Conservation (phyloP, 2,329 filamentous ascomycete genomes). For the Beauveria bassiana region DNA sequence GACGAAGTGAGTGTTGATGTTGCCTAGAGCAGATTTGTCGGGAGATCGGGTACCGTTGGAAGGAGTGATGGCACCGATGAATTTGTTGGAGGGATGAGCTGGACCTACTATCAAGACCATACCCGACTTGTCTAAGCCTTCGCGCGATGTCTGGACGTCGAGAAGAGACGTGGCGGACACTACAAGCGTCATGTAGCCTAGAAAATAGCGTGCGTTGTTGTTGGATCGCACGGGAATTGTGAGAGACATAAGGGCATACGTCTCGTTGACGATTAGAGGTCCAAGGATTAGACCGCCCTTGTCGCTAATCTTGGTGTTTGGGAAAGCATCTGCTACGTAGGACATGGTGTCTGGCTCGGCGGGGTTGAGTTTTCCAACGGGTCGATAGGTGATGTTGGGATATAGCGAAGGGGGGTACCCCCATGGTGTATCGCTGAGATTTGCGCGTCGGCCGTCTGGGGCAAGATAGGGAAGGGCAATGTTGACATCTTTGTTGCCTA, state of each 20-base stretch:
- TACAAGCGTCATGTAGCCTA: slow-evolving; percentile 79
- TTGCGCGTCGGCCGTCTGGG: slow-evolving; percentile 49
- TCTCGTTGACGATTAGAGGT: slow-evolving; percentile 63
- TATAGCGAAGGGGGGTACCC: slow-evolving; percentile 69
- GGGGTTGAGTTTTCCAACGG: slow-evolving; percentile 33
- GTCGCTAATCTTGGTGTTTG: slow-evolving; percentile 40
- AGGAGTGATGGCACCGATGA: slow-evolving; percentile 36
- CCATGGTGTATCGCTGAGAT: slow-evolving; percentile 51
- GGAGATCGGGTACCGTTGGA: slow-evolving; percentile 40
- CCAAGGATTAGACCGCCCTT: slow-evolving; percentile 63
- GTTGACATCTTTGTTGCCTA: slow-evolving; percentile 23
- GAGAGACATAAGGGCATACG: slow-evolving; percentile 70
- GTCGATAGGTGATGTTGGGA: slow-evolving; percentile 66
- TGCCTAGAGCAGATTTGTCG: slow-evolving; percentile 29
- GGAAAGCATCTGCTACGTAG: slow-evolving; percentile 41
- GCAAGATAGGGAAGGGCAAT: slow-evolving; percentile 56
- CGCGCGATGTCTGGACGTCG: slow-evolving; percentile 51
- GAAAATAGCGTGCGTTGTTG: slow-evolving; percentile 49
- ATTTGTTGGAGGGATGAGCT: slow-evolving; percentile 57
- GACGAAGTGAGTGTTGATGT: slow-evolving; percentile 48
- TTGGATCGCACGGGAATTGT: slow-evolving; percentile 73
- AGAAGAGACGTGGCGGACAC: slow-evolving; percentile 58
- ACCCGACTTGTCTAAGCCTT: slow-evolving; percentile 65
- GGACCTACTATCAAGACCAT: slow-evolving; percentile 68
- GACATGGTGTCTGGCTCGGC: slow-evolving; percentile 33